phyloP scores from a whole-genome alignment of 441 rosid species.

The Erysimum cheiri region DNA sequence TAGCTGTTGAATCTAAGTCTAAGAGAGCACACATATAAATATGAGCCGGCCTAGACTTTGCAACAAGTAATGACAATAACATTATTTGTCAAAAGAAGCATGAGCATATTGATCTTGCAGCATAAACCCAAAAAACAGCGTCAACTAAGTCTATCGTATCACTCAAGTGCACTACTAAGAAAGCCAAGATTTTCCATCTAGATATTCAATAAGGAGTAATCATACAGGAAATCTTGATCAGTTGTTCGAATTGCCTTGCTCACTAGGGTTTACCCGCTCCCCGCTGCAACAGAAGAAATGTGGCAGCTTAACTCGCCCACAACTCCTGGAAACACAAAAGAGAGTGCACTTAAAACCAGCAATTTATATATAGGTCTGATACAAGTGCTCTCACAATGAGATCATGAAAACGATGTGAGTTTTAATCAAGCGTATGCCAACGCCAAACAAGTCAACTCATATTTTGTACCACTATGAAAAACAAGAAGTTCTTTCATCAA shows the following conservation, averaged over 20 bases:
- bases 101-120: slow-evolving; percentile 29
- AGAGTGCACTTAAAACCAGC: background rate
- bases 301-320: slow-evolving; percentile 83
- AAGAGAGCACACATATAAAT: slow-evolving; percentile 18
- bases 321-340: slow-evolving; percentile 58
- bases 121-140: slow-evolving; percentile 30
- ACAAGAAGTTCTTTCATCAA: slow-evolving; percentile 21
- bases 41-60: slow-evolving; percentile 27
- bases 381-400: background rate
- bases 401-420: background rate
- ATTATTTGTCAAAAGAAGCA: background rate
- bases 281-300: slow-evolving; percentile 95
- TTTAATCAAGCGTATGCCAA: slow-evolving; percentile 10
- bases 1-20: slow-evolving; percentile 3
- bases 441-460: background rate
- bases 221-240: slow-evolving; percentile 21
- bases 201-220: slow-evolving; percentile 29
- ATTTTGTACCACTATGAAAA: background rate
- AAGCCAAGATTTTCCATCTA: slow-evolving; percentile 21
- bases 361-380: background rate
- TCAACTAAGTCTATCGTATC: slow-evolving; percentile 25
- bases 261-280: slow-evolving; percentile 50
- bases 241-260: slow-evolving; percentile 32
- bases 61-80: slow-evolving; percentile 28
- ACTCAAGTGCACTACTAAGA: slow-evolving; percentile 31